Percentiles rank a stretch among this genome's conserved stretches.
Evolutionary conservation across 371 early-diverging fungal species (phyloP).

Genomic region (Chytridium lagenaria): DNA sequence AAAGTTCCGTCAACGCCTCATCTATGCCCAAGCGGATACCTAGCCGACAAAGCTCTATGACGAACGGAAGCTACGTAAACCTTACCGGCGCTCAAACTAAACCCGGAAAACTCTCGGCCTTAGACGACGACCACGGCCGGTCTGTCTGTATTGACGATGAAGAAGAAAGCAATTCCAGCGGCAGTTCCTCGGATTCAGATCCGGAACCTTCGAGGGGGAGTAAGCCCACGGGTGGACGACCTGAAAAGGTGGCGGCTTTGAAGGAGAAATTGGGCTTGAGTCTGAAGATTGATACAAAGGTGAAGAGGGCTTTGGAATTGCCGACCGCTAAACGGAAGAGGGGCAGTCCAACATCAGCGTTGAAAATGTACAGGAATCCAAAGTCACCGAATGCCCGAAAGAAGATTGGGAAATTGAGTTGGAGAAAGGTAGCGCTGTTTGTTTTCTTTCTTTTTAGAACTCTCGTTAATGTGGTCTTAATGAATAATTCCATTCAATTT

Average conservation of each 20-base stretch:
- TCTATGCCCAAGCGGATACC: not conserved
- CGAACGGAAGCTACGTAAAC: not conserved
- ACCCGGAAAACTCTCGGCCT: not conserved
- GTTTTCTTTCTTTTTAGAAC: not conserved
- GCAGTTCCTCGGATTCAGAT: not conserved
- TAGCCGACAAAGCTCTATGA: not conserved
- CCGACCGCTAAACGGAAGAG: not conserved
- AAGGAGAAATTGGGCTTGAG: not conserved
- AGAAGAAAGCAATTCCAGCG: not conserved
- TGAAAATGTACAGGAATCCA: not conserved
- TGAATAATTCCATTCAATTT: too few relatives aligned
- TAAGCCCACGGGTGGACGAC: not conserved
- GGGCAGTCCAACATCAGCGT: not conserved
- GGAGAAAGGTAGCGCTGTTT: slow-evolving; percentile 2
- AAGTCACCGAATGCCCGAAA: not conserved
- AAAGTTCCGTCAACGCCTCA: not conserved
- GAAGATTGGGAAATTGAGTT: slow-evolving; percentile 15
- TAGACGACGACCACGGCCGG: not conserved
- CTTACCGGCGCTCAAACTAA: not conserved
- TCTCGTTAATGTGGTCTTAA: too few relatives aligned
- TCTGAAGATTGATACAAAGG: slow-evolving; percentile 16
- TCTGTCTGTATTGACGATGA: not conserved
- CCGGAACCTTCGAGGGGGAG: not conserved
- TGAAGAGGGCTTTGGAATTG: not conserved
- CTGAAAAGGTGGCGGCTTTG: not conserved